Conservation (phyloP, 176 grass and related monocot genomes). For the Triticum monococcum region DNA sequence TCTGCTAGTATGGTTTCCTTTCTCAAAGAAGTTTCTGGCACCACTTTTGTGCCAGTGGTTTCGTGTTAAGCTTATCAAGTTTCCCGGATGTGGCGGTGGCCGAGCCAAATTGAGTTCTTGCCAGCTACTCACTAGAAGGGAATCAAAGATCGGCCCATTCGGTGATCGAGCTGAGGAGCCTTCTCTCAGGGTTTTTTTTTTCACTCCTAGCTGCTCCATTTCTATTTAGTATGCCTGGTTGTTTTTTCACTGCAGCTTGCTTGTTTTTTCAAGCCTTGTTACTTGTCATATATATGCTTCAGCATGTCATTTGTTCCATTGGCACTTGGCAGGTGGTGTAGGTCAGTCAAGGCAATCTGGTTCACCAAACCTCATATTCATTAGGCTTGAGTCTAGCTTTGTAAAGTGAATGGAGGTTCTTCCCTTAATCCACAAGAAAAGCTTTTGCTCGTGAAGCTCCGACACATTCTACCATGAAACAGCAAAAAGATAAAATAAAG, state of each 20-base stretch:
- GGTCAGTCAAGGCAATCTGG: background rate
- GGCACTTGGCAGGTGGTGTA: background rate
- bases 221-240: background rate
- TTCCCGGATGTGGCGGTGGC: background rate
- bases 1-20: background rate
- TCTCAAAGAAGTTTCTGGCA: background rate
- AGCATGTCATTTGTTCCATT: background rate
- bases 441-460: slow-evolving; percentile 33
- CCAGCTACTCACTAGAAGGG: background rate
- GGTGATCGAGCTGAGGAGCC: background rate
- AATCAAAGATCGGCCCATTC: background rate
- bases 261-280: background rate
- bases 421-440: slow-evolving; percentile 87
- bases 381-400: slow-evolving; percentile 26
- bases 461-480: slow-evolving; percentile 41
- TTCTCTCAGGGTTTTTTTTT: background rate
- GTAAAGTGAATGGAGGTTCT: slow-evolving; percentile 61
- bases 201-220: background rate
- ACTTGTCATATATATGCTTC: background rate
- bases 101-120: background rate
- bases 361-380: slow-evolving; percentile 23
- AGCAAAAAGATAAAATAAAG: slow-evolving; percentile 25
- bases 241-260: background rate
- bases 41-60: background rate
- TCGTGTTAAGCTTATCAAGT: background rate